These are phyloP conservation scores for Ophiostoma ips DNA, from an alignment of 2,329 filamentous ascomycete species.

Conservation along the genomic window DNA sequence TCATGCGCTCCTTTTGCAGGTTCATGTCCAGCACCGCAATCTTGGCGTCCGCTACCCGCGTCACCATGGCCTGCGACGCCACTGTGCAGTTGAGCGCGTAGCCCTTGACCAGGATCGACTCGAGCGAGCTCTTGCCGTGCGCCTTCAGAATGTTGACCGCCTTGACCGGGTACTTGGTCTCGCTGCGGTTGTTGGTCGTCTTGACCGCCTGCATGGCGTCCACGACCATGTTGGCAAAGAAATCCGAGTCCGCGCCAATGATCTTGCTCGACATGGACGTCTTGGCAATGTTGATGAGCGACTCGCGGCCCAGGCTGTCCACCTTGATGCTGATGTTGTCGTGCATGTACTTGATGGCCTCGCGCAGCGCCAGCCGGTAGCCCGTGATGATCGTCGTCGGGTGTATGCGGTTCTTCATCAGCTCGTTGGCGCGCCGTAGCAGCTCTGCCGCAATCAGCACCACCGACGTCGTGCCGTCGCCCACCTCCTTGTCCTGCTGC, in stretches of 20 bases:
- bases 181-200: slow-evolving; percentile 76
- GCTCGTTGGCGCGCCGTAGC: slow-evolving; percentile 82
- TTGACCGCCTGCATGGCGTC: slow-evolving; percentile 94
- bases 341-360: slow-evolving; percentile 97
- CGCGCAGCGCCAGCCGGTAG: slow-evolving; percentile 85
- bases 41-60: slow-evolving; percentile 81
- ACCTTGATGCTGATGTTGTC: slow-evolving; percentile 97
- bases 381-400: slow-evolving; percentile 98
- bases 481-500: slow-evolving; percentile 98
- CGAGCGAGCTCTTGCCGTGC: slow-evolving; percentile 80
- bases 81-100: slow-evolving; percentile 98
- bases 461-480: slow-evolving; percentile 94
- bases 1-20: slow-evolving; percentile 97
- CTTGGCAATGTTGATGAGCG: slow-evolving; percentile 87
- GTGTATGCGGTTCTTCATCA: slow-evolving; percentile 99
- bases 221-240: slow-evolving; percentile 95
- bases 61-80: slow-evolving; percentile 95
- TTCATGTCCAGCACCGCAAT: slow-evolving; percentile 98
- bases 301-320: slow-evolving; percentile 78
- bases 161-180: slow-evolving; percentile 96
- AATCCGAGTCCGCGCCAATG: slow-evolving; percentile 87
- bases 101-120: slow-evolving; percentile 84
- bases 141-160: slow-evolving; percentile 98
- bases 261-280: slow-evolving; percentile 99
- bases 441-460: slow-evolving; percentile 95